Conservation (phyloP, 106 monocot species). For the Dendrobium officinale region DNA sequence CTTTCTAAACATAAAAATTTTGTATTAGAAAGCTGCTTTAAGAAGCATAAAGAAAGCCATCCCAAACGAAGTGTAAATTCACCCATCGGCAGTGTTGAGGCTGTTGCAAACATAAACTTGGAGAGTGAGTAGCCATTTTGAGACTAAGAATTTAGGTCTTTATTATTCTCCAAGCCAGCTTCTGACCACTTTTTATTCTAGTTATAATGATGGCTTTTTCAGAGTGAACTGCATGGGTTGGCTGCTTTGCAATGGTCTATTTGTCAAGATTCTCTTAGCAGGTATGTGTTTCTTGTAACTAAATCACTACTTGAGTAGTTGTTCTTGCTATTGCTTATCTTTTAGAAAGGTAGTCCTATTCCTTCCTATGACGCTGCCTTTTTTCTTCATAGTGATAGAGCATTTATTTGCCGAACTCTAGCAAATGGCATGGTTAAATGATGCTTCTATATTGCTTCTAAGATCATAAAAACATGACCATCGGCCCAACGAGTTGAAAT, state of each 20-base stretch:
- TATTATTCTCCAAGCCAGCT: background rate
- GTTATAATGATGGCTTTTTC: constrained; percentile 9
- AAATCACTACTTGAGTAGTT: background rate
- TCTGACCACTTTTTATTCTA: background rate
- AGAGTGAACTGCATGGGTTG: constrained; percentile 66
- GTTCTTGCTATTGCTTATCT: background rate
- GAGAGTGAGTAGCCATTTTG: background rate
- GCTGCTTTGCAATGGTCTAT: constrained; percentile 69
- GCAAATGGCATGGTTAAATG: too few relatives aligned
- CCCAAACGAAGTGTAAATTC: background rate
- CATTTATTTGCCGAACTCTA: too few relatives aligned
- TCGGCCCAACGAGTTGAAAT: too few relatives aligned
- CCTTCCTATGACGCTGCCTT: too few relatives aligned
- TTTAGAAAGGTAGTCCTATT: background rate
- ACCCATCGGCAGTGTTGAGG: background rate
- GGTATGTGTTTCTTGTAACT: constrained; percentile 21
- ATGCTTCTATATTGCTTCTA: too few relatives aligned
- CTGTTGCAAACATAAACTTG: background rate
- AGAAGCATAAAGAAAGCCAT: too few relatives aligned
- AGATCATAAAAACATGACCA: too few relatives aligned
- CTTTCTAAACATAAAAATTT: too few relatives aligned
- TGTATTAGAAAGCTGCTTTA: too few relatives aligned
- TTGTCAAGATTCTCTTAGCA: constrained; percentile 65
- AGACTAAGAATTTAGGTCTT: background rate
- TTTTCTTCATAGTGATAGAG: too few relatives aligned